phyloP scores from a whole-genome alignment of 345 rosid species.

The Rhodomyrtus tomentosa region DNA sequence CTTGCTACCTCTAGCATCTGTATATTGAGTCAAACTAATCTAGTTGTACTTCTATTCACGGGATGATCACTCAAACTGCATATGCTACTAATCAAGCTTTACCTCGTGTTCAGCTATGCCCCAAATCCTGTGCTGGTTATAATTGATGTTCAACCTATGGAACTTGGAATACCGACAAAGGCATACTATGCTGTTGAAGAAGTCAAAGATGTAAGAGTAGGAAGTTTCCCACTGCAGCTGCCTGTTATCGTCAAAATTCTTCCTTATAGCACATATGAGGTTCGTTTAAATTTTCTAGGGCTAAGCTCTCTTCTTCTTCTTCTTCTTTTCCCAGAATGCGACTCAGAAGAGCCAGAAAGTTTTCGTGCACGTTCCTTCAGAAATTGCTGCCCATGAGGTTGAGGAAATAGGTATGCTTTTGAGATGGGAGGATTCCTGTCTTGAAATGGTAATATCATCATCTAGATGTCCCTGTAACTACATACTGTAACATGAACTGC shows the following conservation, averaged over 20 bases:
- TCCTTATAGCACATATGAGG: not conserved
- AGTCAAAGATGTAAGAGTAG: conserved; percentile 59
- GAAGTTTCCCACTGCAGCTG: not conserved
- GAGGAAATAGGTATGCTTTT: conserved; percentile 74
- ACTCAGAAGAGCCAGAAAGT: conserved; percentile 85
- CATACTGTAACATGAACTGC: not conserved
- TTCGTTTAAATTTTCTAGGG: not conserved
- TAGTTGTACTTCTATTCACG: not conserved
- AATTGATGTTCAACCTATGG: conserved; percentile 86
- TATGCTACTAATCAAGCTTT: not conserved
- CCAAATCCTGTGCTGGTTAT: conserved; percentile 82
- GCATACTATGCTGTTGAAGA: conserved; percentile 85
- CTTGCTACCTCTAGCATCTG: not conserved
- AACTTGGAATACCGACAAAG: conserved; percentile 82
- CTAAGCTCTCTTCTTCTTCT: not conserved
- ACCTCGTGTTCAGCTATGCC: conserved; percentile 38
- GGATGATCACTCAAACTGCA: not conserved
- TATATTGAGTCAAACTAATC: not conserved
- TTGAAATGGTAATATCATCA: not conserved
- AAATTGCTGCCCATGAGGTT: conserved; percentile 84
- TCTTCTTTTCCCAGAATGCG: conserved; percentile 35
- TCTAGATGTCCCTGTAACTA: not conserved
- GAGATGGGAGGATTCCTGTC: not conserved
- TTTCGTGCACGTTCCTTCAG: conserved; percentile 64
- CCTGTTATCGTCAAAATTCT: not conserved